Evolutionary conservation across 2,329 filamentous ascomycete species (phyloP).

Genomic region (Fusarium luffae): DNA sequence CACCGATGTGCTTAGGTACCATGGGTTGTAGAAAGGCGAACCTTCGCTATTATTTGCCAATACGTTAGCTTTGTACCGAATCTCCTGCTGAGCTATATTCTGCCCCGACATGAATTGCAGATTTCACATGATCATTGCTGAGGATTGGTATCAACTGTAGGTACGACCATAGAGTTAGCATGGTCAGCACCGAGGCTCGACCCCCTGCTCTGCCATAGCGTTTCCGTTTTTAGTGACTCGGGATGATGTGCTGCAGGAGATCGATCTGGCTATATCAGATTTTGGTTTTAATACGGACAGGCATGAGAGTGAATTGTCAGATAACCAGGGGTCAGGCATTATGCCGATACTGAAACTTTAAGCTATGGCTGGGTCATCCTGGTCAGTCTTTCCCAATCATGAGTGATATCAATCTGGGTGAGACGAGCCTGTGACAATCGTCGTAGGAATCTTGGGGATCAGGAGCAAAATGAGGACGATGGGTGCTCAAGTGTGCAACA

Average conservation of each 20-base stretch:
- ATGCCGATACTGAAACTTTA: slow-evolving; percentile 4
- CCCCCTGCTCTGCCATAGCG: not conserved
- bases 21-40: not conserved
- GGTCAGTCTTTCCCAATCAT: not conserved
- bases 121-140: slow-evolving; percentile 11
- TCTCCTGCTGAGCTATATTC: slow-evolving; percentile 5
- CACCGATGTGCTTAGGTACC: not conserved
- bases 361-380: slow-evolving; percentile 16
- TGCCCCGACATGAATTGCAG: not conserved
- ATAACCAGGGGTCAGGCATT: not conserved
- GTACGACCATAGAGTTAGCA: slow-evolving; percentile 6
- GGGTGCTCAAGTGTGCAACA: not conserved
- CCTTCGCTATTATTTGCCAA: not conserved
- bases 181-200: slow-evolving; percentile 6
- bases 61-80: not conserved
- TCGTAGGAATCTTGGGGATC: slow-evolving; percentile 1
- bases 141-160: slow-evolving; percentile 3
- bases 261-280: not conserved
- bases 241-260: not conserved
- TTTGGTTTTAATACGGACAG: not conserved
- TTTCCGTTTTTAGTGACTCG: slow-evolving; percentile 11
- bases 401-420: slow-evolving; percentile 9
- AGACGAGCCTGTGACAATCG: slow-evolving; percentile 7
- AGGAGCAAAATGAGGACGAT: not conserved
- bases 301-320: not conserved